Evolutionary conservation across 2,329 filamentous ascomycete species (phyloP).

Genomic region (Trichoderma sp.): DNA sequence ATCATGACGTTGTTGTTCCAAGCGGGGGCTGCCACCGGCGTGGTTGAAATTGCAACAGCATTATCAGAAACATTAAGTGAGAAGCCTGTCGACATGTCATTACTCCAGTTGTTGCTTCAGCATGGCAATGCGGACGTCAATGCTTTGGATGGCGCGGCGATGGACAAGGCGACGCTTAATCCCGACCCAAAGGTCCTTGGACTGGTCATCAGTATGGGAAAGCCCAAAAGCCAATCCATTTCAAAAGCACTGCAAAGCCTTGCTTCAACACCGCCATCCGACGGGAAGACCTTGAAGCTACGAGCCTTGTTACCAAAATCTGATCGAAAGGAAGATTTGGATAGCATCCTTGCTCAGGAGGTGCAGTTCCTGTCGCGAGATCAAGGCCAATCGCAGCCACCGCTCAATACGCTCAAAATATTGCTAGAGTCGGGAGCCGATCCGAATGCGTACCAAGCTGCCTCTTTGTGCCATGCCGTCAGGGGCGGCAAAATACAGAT

Average conservation of each 20-base stretch:
- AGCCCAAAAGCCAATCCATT: conserved; percentile 43
- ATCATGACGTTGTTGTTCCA: conserved; percentile 47
- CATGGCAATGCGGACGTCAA: conserved; percentile 54
- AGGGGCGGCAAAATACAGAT: conserved; percentile 43
- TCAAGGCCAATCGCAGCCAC: conserved; percentile 32
- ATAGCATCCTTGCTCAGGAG: conserved; percentile 48
- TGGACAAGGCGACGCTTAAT: conserved; percentile 41
- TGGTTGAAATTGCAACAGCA: conserved; percentile 42
- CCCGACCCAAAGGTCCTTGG: conserved; percentile 49
- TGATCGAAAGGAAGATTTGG: conserved; percentile 42
- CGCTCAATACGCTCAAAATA: conserved; percentile 43
- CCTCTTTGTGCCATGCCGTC: conserved; percentile 50
- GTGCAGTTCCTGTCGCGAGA: conserved; percentile 44
- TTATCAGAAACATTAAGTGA: conserved; percentile 42
- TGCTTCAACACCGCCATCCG: conserved; percentile 41
- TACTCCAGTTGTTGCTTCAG: conserved; percentile 48
- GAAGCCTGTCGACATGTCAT: conserved; percentile 47
- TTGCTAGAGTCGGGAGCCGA: conserved; percentile 52
- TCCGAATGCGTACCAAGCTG: conserved; percentile 51
- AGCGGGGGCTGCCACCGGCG: conserved; percentile 43
- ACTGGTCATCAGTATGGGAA: conserved; percentile 45
- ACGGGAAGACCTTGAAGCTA: conserved; percentile 49
- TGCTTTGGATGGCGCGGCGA: conserved; percentile 41
- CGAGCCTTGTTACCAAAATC: conserved; percentile 44
- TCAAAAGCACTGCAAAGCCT: conserved; percentile 43